phyloP scores from a whole-genome alignment of 139 green algal species.

The Haematococcus lacustris region DNA sequence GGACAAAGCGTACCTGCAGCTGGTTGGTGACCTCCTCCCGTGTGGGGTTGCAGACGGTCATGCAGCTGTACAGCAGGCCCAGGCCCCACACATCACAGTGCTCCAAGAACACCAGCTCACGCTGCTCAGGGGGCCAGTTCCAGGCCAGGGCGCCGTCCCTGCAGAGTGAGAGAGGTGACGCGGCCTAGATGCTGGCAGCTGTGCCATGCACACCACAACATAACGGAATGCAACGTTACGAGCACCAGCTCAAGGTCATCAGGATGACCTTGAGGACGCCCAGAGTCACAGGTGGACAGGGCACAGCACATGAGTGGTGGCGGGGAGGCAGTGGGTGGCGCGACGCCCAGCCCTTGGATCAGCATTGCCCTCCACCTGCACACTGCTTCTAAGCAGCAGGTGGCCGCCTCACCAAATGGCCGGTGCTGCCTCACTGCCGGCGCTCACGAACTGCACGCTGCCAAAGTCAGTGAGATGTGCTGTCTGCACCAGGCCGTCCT shows the following conservation, averaged over 20 bases:
- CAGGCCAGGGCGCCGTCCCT: conserved; percentile 5
- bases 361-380: no score
- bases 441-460: conserved; percentile 6
- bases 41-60: conserved; percentile 4
- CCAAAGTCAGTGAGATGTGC: conserved; percentile 9
- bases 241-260: no score
- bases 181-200: no score
- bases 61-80: conserved; percentile 12
- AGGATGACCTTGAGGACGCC: no score
- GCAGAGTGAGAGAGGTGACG: no score
- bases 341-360: no score
- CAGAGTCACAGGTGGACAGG: no score
- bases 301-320: no score
- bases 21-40: not conserved
- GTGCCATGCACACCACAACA: no score
- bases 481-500: not conserved
- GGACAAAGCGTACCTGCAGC: conserved; percentile 2
- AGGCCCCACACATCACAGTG: conserved; percentile 6
- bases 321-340: no score
- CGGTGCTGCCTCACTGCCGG: not conserved
- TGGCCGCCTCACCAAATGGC: conserved; percentile 11
- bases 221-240: no score
- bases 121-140: conserved; percentile 10
- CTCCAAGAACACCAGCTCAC: conserved; percentile 2
- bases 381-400: no score